These are phyloP conservation scores for Marasmius fiardii DNA, from an alignment of 1,284 basidiomycete genomes.

Conservation along the genomic window DNA sequence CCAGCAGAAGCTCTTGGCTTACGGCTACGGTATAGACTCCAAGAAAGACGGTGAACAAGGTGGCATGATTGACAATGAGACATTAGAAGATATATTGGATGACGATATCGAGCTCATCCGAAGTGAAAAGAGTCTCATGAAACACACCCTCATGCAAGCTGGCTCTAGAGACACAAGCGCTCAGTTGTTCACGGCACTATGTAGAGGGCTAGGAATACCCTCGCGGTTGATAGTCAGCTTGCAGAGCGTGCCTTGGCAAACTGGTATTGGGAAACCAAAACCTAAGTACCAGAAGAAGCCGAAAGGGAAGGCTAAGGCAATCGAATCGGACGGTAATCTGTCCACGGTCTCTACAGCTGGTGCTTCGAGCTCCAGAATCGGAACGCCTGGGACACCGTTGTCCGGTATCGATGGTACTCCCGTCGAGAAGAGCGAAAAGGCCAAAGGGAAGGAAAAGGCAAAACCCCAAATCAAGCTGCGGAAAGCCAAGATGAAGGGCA, in stretches of 20 bases:
- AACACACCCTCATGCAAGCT: conserved; percentile 75
- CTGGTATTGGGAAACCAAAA: conserved; percentile 51
- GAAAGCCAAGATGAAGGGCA: conserved; percentile 46
- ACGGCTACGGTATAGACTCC: conserved; percentile 24
- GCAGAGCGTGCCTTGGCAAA: conserved; percentile 88
- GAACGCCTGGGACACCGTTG: background rate
- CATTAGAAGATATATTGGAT: conserved; percentile 43
- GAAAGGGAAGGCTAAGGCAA: conserved; percentile 22
- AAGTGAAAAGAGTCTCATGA: conserved; percentile 84
- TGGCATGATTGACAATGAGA: conserved; percentile 24
- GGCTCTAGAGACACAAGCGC: conserved; percentile 89
- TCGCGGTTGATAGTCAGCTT: conserved; percentile 87
- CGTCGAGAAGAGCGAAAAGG: conserved; percentile 39
- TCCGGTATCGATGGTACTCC: conserved; percentile 36
- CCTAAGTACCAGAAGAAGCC: conserved; percentile 37
- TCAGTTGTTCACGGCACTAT: conserved; percentile 89
- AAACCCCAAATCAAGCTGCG: conserved; percentile 54
- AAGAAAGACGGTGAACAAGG: conserved; percentile 21
- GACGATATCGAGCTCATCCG: conserved; percentile 69
- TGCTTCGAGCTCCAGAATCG: conserved; percentile 6
- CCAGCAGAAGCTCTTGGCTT: conserved; percentile 39
- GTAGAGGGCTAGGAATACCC: conserved; percentile 85
- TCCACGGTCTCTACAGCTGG: conserved; percentile 43
- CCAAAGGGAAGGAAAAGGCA: conserved; percentile 52
- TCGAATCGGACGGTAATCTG: conserved; percentile 30